Percentiles rank a stretch among this genome's conserved stretches.
These are phyloP conservation scores for Agarophyton chilense DNA, from an alignment of 23 red algal species.

Conservation along the genomic window DNA sequence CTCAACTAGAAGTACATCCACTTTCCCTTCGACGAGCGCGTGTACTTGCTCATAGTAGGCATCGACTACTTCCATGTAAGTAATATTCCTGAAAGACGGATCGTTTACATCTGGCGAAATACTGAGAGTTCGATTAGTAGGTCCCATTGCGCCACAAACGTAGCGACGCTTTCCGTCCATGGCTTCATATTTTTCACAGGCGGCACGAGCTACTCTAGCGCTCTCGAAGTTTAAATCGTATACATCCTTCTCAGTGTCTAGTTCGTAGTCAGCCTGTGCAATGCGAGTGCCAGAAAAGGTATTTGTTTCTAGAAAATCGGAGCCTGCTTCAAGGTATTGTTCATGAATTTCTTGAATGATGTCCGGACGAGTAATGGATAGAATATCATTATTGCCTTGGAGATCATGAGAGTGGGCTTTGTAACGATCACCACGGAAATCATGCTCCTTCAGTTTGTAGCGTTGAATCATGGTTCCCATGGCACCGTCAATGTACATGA, in stretches of 20 bases:
- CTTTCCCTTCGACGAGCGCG: conserved; percentile 65
- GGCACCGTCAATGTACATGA: conserved; percentile 82
- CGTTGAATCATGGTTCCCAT: conserved; percentile 87
- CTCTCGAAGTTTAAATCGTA: conserved; percentile 80
- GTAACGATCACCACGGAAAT: conserved; percentile 86
- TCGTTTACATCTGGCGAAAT: conserved; percentile 85
- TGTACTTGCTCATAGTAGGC: conserved; percentile 71
- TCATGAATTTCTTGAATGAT: conserved; percentile 85
- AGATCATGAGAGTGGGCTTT: conserved; percentile 76
- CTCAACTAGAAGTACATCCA: conserved; percentile 82
- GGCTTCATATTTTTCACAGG: conserved; percentile 52
- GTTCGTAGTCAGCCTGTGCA: conserved; percentile 82
- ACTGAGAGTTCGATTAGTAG: conserved; percentile 81
- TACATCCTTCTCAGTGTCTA: conserved; percentile 82
- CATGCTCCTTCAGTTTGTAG: conserved; percentile 73
- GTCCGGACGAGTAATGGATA: conserved; percentile 80
- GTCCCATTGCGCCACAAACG: conserved; percentile 80
- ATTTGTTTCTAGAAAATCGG: conserved; percentile 88
- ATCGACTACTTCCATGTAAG: conserved; percentile 70
- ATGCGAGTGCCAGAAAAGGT: conserved; percentile 85
- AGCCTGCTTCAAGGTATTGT: conserved; percentile 72
- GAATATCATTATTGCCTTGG: conserved; percentile 86
- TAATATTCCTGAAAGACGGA: conserved; percentile 81
- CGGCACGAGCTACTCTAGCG: conserved; percentile 50
- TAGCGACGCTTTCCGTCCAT: conserved; percentile 59